Evolutionary conservation across 345 rosid genomes (phyloP), one percentile per base, ranked within the genome.

Genomic region (Triadica sebifera): DNA sequence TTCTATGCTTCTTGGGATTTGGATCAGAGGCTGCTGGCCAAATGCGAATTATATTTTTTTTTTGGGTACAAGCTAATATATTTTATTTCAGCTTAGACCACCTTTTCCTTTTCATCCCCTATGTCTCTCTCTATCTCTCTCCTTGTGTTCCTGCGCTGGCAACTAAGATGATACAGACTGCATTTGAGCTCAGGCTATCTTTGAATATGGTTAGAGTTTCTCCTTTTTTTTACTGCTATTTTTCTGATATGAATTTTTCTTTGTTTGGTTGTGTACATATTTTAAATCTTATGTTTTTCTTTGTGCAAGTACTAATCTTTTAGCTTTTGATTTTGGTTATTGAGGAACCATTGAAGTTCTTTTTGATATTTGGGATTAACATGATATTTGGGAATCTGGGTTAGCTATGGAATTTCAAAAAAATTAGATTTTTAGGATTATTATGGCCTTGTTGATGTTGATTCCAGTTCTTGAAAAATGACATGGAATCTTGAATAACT

Each of bases 181-280:
- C 72, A 52, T 71, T 76, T 58, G 45, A 58, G 22, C 43, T 16
- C 20, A 17, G 68, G 55, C 76, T 46, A 46, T 76, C 70, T 78
- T 29, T 73, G 64, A 75, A 51, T 73, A 71, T 74, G 74, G 87
- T 88, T 56, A 74, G 78, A 65, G 38, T 60, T 69, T 59, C 20
- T 67, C 12, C 72, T 62, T 38, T 38, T 66, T 65, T 59, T 17
- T 16, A 50, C 51, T 64, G 43, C 56, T 70, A 47, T 39, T 11
- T 74, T 20, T 17, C 22, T 19, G 16, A 22, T 25, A 56, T 15
- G 22, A 24, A 41, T 4, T 70, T 15, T 24, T 63, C n/a, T 64
- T 20, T 64, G 1, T 55, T 34, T 56, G 45, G 25, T 51, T 19
- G 8, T 8, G 3, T 4, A 38, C 2, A 5, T 19, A 29, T 22